Evolutionary conservation across 2,329 filamentous ascomycete species (phyloP).

Genomic region (Aspergillus niger): DNA sequence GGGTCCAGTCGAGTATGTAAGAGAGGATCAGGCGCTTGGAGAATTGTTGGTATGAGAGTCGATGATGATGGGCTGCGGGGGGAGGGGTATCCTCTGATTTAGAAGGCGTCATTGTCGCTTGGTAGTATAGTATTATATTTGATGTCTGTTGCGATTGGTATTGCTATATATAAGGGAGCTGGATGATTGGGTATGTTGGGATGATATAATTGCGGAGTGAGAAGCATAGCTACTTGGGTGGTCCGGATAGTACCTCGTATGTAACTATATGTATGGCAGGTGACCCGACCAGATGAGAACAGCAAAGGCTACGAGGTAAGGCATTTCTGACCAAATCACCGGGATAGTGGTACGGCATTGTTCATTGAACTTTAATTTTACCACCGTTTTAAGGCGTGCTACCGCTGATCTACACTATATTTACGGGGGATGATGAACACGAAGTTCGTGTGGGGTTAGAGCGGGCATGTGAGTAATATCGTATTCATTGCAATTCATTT

Average conservation of each 20-base stretch:
- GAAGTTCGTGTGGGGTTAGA: background rate
- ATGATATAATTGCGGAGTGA: too few relatives aligned
- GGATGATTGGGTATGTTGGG: too few relatives aligned
- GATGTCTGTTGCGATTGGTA: background rate
- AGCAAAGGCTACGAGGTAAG: background rate
- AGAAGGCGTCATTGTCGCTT: background rate
- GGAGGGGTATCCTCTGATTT: background rate
- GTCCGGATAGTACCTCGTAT: too few relatives aligned
- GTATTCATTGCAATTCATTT: background rate
- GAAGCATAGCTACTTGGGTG: too few relatives aligned
- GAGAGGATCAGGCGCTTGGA: conserved; percentile 61
- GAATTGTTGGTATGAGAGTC: conserved; percentile 18
- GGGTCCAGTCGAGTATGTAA: conserved; percentile 74
- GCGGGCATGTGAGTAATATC: background rate
- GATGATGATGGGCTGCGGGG: background rate
- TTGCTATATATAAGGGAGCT: too few relatives aligned
- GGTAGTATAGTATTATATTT: background rate
- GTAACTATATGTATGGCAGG: background rate
- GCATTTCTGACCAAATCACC: background rate
- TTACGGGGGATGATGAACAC: background rate
- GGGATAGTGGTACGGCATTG: background rate
- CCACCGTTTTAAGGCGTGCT: background rate
- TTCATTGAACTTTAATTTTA: background rate
- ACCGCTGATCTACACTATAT: background rate
- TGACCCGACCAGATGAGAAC: background rate